phyloP scores from a whole-genome alignment of 441 rosid species.

The Corymbia citriodora region DNA sequence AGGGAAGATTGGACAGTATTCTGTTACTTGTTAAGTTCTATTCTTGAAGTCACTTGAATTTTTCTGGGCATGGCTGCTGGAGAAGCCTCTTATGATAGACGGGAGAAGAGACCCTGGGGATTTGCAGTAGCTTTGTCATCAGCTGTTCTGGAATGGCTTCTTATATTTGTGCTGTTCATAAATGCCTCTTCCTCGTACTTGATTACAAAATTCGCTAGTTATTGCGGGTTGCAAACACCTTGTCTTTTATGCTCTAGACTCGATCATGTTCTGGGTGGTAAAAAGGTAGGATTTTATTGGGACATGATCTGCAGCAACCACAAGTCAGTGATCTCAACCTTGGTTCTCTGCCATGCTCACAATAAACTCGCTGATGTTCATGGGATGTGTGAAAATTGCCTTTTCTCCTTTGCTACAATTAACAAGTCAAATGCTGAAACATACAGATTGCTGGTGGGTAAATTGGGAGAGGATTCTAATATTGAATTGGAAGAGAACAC shows the following conservation, averaged over 20 bases:
- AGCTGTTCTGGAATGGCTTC: conserved; percentile 76
- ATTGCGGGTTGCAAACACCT: conserved; percentile 55
- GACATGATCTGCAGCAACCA: conserved; percentile 78
- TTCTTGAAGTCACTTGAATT: conserved; percentile 10
- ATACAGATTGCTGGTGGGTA: conserved; percentile 71
- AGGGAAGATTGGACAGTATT: conserved; percentile 14
- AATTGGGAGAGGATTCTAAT: conserved; percentile 47
- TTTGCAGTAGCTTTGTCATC: conserved; percentile 45
- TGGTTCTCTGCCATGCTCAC: conserved; percentile 78
- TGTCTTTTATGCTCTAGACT: conserved; percentile 86
- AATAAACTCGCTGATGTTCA: conserved; percentile 69
- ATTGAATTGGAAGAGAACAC: conserved; percentile 25
- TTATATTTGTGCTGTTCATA: conserved; percentile 57
- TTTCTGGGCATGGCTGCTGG: conserved; percentile 40
- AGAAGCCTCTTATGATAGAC: conserved; percentile 30
- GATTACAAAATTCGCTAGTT: conserved; percentile 54
- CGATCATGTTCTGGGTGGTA: conserved; percentile 65
- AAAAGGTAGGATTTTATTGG: conserved; percentile 39
- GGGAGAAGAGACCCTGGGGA: conserved; percentile 25
- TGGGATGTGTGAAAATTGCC: conserved; percentile 72
- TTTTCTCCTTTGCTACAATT: conserved; percentile 66
- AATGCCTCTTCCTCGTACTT: conserved; percentile 57
- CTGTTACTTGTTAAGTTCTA: not conserved
- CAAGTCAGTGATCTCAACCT: conserved; percentile 75
- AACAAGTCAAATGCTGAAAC: conserved; percentile 80